phyloP scores from a whole-genome alignment of 495 filamentous ascomycete species.

The Aspergillus campestris region DNA sequence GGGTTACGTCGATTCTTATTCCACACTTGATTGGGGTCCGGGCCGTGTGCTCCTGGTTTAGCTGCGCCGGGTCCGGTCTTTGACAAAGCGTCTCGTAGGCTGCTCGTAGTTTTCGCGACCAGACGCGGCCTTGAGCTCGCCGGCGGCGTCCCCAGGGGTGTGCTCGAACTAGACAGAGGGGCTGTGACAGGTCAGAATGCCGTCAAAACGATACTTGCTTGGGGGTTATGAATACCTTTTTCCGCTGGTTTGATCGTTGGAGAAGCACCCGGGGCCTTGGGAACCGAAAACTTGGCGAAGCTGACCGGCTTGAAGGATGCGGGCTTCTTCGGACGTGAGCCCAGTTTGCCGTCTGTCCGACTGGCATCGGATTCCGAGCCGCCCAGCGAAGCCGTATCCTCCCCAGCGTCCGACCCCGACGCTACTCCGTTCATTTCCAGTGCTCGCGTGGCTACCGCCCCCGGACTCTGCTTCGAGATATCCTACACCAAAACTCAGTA shows the following conservation, averaged over 20 bases:
- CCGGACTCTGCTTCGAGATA: slow-evolving; percentile 23
- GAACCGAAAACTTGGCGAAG: slow-evolving; percentile 66
- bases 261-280: slow-evolving; percentile 45
- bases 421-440: slow-evolving; percentile 37
- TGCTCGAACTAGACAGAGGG: slow-evolving; percentile 27
- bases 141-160: slow-evolving; percentile 32
- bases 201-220: not conserved
- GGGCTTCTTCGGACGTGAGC: slow-evolving; percentile 71
- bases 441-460: slow-evolving; percentile 32
- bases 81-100: slow-evolving; percentile 43
- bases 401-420: slow-evolving; percentile 35
- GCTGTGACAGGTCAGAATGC: slow-evolving; percentile 26
- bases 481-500: slow-evolving; percentile 26
- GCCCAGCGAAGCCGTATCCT: slow-evolving; percentile 38
- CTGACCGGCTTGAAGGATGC: slow-evolving; percentile 90
- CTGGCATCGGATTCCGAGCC: slow-evolving; percentile 43
- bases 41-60: slow-evolving; percentile 43
- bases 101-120: slow-evolving; percentile 57
- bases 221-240: slow-evolving; percentile 38
- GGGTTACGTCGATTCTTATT: slow-evolving; percentile 92
- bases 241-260: slow-evolving; percentile 46
- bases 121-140: slow-evolving; percentile 49
- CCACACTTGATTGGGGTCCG: slow-evolving; percentile 79
- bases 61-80: slow-evolving; percentile 36
- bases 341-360: slow-evolving; percentile 48